phyloP scores from a whole-genome alignment of 768 basidiomycete species.

The Termitomyces sp. region DNA sequence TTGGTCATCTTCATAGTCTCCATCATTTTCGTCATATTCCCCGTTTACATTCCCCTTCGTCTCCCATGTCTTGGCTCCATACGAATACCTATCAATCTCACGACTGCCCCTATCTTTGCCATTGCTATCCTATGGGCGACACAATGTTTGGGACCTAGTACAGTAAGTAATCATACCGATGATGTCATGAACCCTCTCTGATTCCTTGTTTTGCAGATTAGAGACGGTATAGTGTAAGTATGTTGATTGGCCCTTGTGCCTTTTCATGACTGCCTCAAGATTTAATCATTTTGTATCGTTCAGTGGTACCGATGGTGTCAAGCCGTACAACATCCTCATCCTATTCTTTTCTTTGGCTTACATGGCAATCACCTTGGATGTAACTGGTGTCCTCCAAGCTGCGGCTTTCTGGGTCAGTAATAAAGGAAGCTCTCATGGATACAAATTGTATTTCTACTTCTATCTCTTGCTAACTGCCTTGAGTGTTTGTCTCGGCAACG shows the following conservation, averaged over 20 bases:
- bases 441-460: constrained; percentile 73
- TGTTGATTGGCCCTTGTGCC: constrained; percentile 13
- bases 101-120: constrained; percentile 52
- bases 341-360: constrained; percentile 92
- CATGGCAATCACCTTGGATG: constrained; percentile 88
- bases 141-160: constrained; percentile 47
- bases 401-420: constrained; percentile 90
- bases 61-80: constrained; percentile 30
- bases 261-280: neutral
- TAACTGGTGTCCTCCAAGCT: constrained; percentile 72
- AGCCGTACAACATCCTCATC: constrained; percentile 91
- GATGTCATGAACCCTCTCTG: neutral
- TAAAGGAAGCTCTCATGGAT: constrained; percentile 71
- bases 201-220: constrained; percentile 37
- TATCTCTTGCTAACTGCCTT: constrained; percentile 79
- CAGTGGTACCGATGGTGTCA: constrained; percentile 56
- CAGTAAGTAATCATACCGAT: constrained; percentile 4
- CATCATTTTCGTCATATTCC: constrained; percentile 50
- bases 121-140: constrained; percentile 55
- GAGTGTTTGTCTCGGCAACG: constrained; percentile 86
- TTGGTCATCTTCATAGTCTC: constrained; percentile 53
- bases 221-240: constrained; percentile 76
- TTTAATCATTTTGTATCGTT: neutral
- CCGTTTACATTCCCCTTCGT: constrained; percentile 39
- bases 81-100: constrained; percentile 44